A percentile compares a stretch with the other conserved stretches of the same genome.
Evolutionary conservation across 2,329 filamentous ascomycete genomes (phyloP).

Genomic region (Didymella keratinophila): DNA sequence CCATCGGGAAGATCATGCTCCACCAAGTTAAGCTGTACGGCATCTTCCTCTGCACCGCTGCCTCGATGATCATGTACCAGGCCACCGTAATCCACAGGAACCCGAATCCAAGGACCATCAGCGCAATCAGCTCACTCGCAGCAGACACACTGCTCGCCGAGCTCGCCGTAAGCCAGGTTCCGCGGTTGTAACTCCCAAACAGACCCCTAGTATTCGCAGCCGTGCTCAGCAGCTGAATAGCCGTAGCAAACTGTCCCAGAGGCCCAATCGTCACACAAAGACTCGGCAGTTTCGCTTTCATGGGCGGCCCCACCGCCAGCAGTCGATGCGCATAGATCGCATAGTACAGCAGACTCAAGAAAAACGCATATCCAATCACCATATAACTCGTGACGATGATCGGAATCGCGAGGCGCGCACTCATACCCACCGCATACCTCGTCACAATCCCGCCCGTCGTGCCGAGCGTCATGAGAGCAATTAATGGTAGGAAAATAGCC

Average conservation of each 20-base stretch:
- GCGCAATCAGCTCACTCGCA: constrained; percentile 17
- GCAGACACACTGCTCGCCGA: constrained; percentile 24
- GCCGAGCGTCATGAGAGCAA: constrained; percentile 29
- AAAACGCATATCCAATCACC: constrained; percentile 27
- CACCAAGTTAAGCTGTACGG: constrained; percentile 30
- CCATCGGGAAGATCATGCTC: constrained; percentile 32
- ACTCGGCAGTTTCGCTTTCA: constrained; percentile 21
- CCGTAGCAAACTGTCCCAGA: constrained; percentile 30
- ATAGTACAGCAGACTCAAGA: constrained; percentile 29
- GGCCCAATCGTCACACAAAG: constrained; percentile 26
- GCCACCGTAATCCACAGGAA: constrained; percentile 27
- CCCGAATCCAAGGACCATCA: constrained; percentile 25
- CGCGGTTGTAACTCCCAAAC: constrained; percentile 24
- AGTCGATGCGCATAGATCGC: constrained; percentile 24
- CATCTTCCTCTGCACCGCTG: constrained; percentile 20
- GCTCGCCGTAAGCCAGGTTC: constrained; percentile 23
- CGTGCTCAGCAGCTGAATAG: constrained; percentile 26
- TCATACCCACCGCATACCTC: constrained; percentile 24
- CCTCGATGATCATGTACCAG: constrained; percentile 28
- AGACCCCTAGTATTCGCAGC: constrained; percentile 22
- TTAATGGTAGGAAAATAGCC: constrained; percentile 27
- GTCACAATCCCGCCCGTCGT: constrained; percentile 26
- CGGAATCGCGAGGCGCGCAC: constrained; percentile 25
- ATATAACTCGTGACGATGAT: constrained; percentile 30
- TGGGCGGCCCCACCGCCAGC: constrained; percentile 26